Evolutionary conservation across 2,329 filamentous ascomycete genomes (phyloP), one percentile per base, ranked within the genome.

Genomic region (Rhinocladiella mackenziei): DNA sequence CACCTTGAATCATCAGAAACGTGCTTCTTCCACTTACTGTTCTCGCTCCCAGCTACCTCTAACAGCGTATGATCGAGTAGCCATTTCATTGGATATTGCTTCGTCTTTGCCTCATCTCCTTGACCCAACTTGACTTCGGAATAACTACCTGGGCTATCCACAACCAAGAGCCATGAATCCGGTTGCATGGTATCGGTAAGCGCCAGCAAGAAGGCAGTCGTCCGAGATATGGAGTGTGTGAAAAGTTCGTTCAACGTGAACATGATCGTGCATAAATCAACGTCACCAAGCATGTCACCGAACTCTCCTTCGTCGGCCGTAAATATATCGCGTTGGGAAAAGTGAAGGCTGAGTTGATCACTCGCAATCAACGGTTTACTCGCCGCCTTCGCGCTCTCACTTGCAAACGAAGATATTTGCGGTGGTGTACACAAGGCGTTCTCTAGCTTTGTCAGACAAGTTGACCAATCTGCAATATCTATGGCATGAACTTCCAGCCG

Each of bases 181-280:
- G 70, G 48, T 0, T 72, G 66, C 2, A 85, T 61, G 1, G 67
- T 55, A 1, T 76, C 69, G 0, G 84, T 86, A 13, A 96, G 68
- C 1, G 71, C 71, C 3, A 88, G 74, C 0, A 98, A 72, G 53
- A 97, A 83, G 3, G 72, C 71, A 0, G 91, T 94, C 0, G 91
- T 88, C 55, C 81, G 79, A 2, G 81, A 73, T 17, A 89, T 78
- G 1, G 83, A 87, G 0, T 78, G 73, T 0, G 86, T 84, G 70
- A 96, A 97, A 0, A 98, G 80, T 67, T 98, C 92, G 64, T 97
- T 97, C 34, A 97, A 76, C 0, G 91, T 96, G 72, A 97, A 98
- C 67, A 97, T 79, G 9, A 97, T 68, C 0, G 89, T 95, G 10
- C 94, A 71, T 1, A 96, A 66, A 3, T 74, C 55, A 7, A 75